phyloP scores from a whole-genome alignment of 2,329 filamentous ascomycete genomes.

The Colletotrichum australisinense region DNA sequence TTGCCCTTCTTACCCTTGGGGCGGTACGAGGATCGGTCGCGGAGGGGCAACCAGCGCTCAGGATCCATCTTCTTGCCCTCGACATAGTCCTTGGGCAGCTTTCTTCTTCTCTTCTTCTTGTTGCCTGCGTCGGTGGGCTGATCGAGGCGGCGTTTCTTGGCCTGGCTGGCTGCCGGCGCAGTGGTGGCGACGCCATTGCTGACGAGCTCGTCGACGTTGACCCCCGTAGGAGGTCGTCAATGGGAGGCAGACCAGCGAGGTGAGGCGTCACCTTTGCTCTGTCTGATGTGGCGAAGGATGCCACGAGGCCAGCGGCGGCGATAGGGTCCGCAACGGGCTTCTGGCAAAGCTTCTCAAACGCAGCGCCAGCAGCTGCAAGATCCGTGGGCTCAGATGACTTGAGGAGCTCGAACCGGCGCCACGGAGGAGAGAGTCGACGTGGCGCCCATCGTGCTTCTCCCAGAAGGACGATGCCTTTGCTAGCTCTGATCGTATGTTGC shows the following conservation, averaged over 20 bases:
- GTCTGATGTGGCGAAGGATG: constrained; percentile 76
- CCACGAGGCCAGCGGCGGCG: constrained; percentile 86
- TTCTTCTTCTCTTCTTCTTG: constrained; percentile 66
- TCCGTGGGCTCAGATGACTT: constrained; percentile 78
- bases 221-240: constrained; percentile 69
- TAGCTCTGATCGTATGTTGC: constrained; percentile 78
- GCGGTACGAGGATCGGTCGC: constrained; percentile 87
- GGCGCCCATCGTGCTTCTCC: constrained; percentile 65
- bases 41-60: constrained; percentile 92
- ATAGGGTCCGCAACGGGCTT: constrained; percentile 75
- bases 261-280: constrained; percentile 66
- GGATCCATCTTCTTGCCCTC: constrained; percentile 85
- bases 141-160: constrained; percentile 59
- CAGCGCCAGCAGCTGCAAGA: constrained; percentile 76
- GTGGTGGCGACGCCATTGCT: constrained; percentile 71
- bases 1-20: constrained; percentile 94
- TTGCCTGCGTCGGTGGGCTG: constrained; percentile 43
- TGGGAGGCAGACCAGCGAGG: constrained; percentile 67
- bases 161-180: constrained; percentile 49
- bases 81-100: constrained; percentile 79
- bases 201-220: constrained; percentile 73
- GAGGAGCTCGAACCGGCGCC: constrained; percentile 86
- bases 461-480: constrained; percentile 85
- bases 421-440: constrained; percentile 74
- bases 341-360: constrained; percentile 79